A percentile compares a stretch with the other conserved stretches of the same genome.
phyloP scores from a whole-genome alignment of 148 eudicot species.

The Chenopodium album region DNA sequence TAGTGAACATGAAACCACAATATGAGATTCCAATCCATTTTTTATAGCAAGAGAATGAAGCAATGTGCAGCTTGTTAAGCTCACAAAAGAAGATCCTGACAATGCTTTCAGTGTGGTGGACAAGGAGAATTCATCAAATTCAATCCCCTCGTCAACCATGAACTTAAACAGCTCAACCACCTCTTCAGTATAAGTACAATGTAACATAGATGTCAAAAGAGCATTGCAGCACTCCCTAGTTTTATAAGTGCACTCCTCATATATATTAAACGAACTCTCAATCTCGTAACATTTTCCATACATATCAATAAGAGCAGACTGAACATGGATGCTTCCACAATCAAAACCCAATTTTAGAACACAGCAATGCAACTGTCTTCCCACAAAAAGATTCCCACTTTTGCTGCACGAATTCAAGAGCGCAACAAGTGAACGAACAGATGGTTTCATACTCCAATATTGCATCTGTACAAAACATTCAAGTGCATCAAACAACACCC shows the following conservation, averaged over 20 bases:
- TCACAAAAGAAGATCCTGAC: constrained; percentile 41
- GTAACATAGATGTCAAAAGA: constrained; percentile 70
- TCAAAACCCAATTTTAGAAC: constrained; percentile 56
- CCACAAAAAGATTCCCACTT: constrained; percentile 38
- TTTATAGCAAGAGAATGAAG: constrained; percentile 67
- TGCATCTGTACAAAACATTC: constrained; percentile 52
- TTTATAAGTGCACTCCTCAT: constrained; percentile 37
- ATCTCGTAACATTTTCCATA: constrained; percentile 85
- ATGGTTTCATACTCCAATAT: constrained; percentile 62
- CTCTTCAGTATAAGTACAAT: constrained; percentile 49
- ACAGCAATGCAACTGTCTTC: constrained; percentile 62
- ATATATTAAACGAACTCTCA: constrained; percentile 44
- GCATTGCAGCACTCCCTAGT: constrained; percentile 63
- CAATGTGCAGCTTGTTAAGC: constrained; percentile 51
- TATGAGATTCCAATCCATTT: constrained; percentile 47
- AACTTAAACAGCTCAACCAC: constrained; percentile 65
- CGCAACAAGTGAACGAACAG: constrained; percentile 57
- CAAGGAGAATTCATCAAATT: constrained; percentile 65
- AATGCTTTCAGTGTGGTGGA: constrained; percentile 66
- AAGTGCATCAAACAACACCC: constrained; percentile 45
- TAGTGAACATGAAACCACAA: constrained; percentile 52
- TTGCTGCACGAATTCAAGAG: constrained; percentile 59
- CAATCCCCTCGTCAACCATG: constrained; percentile 58
- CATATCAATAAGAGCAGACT: constrained; percentile 83
- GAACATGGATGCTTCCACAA: constrained; percentile 48